Conservation (phyloP, 306 rosid species). For the Quercus mongolica region DNA sequence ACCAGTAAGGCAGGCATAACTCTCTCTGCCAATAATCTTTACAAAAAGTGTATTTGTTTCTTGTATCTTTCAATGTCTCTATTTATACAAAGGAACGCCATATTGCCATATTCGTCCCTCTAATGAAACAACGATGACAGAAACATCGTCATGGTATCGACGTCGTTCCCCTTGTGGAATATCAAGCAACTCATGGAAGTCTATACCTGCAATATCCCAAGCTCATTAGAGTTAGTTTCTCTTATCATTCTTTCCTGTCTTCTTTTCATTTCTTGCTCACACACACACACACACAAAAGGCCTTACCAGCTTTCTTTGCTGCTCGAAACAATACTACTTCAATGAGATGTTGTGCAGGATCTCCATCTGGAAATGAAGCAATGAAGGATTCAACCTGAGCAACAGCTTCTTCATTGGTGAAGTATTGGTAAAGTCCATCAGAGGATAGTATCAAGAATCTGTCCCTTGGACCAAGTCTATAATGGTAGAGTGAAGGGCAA, state of each 20-base stretch:
- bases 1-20: background rate
- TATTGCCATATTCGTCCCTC: slow-evolving; percentile 81
- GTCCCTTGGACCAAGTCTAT: slow-evolving; percentile 55
- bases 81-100: slow-evolving; percentile 68
- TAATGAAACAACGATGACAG: slow-evolving; percentile 60
- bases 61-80: background rate
- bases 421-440: slow-evolving; percentile 87
- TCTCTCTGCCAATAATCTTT: background rate
- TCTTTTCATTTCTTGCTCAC: background rate
- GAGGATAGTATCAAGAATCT: slow-evolving; percentile 71
- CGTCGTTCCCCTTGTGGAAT: slow-evolving; percentile 87
- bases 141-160: slow-evolving; percentile 76
- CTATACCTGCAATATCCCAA: slow-evolving; percentile 51
- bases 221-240: background rate
- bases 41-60: background rate
- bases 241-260: background rate
- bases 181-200: slow-evolving; percentile 70
- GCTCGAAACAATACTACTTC: slow-evolving; percentile 64
- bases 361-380: slow-evolving; percentile 65
- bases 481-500: slow-evolving; percentile 60
- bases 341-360: slow-evolving; percentile 83
- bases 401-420: slow-evolving; percentile 77
- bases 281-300: background rate
- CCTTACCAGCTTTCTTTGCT: slow-evolving; percentile 69
- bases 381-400: slow-evolving; percentile 64